Evolutionary conservation across 2,329 filamentous ascomycete genomes (phyloP).

Genomic region (Sodiomyces alkalinus): DNA sequence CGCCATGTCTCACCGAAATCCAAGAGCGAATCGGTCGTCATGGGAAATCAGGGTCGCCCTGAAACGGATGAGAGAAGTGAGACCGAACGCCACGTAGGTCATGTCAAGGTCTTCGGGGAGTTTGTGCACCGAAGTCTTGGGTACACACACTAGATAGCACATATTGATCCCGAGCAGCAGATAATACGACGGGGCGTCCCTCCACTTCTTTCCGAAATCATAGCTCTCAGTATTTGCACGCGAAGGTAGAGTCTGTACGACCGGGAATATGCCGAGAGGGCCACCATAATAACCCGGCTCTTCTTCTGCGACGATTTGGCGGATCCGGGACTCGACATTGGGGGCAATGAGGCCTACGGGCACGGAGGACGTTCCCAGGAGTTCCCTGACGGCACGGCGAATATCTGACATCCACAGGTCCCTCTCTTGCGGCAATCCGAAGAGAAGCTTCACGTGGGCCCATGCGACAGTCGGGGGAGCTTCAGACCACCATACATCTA

Average conservation of each 20-base stretch:
- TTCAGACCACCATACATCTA: slow-evolving; percentile 43
- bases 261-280: slow-evolving; percentile 29
- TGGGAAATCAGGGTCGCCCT: slow-evolving; percentile 32
- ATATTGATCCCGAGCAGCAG: slow-evolving; percentile 37
- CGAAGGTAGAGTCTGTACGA: slow-evolving; percentile 28
- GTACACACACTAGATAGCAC: slow-evolving; percentile 35
- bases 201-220: slow-evolving; percentile 27
- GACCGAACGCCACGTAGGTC: slow-evolving; percentile 32
- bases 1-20: slow-evolving; percentile 36
- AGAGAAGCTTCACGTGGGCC: slow-evolving; percentile 31
- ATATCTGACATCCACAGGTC: slow-evolving; percentile 34
- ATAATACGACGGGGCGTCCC: slow-evolving; percentile 37
- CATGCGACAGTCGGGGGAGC: slow-evolving; percentile 27
- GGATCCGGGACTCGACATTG: slow-evolving; percentile 31
- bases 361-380: slow-evolving; percentile 15
- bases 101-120: slow-evolving; percentile 30
- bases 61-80: slow-evolving; percentile 36
- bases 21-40: slow-evolving; percentile 40
- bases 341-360: slow-evolving; percentile 23
- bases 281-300: slow-evolving; percentile 21
- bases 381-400: slow-evolving; percentile 22
- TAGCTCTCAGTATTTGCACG: slow-evolving; percentile 23
- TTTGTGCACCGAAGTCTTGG: slow-evolving; percentile 25
- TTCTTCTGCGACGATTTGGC: slow-evolving; percentile 27
- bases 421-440: slow-evolving; percentile 30